These are phyloP conservation scores for Caryocar brasiliense DNA, from an alignment of 441 rosid species.

Conservation along the genomic window DNA sequence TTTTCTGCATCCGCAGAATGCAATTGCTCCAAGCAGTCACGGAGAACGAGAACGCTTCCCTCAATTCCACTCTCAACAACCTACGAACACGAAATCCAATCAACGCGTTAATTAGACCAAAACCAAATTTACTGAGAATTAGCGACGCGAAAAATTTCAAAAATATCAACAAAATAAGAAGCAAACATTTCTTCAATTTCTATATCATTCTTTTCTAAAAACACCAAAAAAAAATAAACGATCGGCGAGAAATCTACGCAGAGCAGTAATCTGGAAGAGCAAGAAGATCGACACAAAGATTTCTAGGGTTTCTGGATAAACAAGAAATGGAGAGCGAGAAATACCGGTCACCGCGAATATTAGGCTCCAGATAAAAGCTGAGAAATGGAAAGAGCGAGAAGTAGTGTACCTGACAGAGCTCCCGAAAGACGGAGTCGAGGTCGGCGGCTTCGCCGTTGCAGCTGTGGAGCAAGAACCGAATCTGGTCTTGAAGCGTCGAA, in stretches of 20 bases:
- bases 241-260: too few relatives aligned
- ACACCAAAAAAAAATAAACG: too few relatives aligned
- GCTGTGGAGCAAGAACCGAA: constrained; percentile 64
- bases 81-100: constrained; percentile 24
- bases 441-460: constrained; percentile 52
- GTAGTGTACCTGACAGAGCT: constrained; percentile 49
- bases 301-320: too few relatives aligned
- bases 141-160: too few relatives aligned
- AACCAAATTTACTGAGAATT: too few relatives aligned
- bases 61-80: constrained; percentile 54
- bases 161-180: too few relatives aligned
- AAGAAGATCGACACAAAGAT: too few relatives aligned
- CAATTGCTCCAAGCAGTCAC: constrained; percentile 53
- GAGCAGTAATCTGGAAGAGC: too few relatives aligned
- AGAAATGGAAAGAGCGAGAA: not conserved
- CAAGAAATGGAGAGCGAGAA: not conserved
- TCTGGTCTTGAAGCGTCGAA: constrained; percentile 44
- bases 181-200: too few relatives aligned
- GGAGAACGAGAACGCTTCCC: constrained; percentile 49
- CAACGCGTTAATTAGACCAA: not conserved
- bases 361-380: not conserved
- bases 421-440: constrained; percentile 46
- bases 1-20: constrained; percentile 31
- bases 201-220: too few relatives aligned
- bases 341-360: not conserved